Evolutionary conservation across 2,329 filamentous ascomycete genomes (phyloP).

Genomic region (Paracoccidioides brasiliensis): DNA sequence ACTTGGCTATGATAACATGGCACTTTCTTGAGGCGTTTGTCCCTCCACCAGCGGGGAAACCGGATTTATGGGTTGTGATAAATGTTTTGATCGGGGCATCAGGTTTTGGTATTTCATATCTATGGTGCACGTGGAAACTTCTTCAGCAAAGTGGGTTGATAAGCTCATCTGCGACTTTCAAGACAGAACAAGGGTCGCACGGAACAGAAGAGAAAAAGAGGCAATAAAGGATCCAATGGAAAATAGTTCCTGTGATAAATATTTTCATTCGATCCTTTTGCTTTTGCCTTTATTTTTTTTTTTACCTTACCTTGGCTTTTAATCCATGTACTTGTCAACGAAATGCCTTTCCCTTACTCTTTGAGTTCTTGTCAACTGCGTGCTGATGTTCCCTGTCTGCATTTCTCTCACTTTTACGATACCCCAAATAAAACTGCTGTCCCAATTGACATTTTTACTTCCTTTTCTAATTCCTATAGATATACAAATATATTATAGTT

Average conservation of each 20-base stretch:
- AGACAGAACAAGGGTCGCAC: background rate
- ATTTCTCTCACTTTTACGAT: background rate
- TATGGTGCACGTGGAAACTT: constrained; percentile 72
- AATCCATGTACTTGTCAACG: background rate
- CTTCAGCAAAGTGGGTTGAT: constrained; percentile 16
- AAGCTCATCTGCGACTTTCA: background rate
- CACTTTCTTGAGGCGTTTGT: constrained; percentile 62
- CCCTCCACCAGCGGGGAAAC: constrained; percentile 58
- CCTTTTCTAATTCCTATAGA: background rate
- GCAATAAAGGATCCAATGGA: background rate
- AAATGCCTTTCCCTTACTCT: background rate
- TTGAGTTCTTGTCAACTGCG: background rate
- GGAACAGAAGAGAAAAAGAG: constrained; percentile 4
- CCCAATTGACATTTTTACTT: no score
- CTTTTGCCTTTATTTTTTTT: background rate
- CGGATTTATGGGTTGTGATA: constrained; percentile 85
- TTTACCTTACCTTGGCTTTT: background rate
- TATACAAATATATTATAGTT: background rate
- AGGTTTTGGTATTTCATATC: constrained; percentile 75
- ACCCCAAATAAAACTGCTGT: background rate
- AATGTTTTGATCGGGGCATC: constrained; percentile 79
- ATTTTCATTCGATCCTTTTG: background rate
- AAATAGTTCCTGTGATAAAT: background rate
- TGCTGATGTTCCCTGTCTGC: background rate
- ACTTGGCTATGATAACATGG: constrained; percentile 65